Percentiles rank a stretch among this genome's conserved stretches.
Conservation (phyloP, 768 basidiomycete species). For the Auriscalpium orientale region DNA sequence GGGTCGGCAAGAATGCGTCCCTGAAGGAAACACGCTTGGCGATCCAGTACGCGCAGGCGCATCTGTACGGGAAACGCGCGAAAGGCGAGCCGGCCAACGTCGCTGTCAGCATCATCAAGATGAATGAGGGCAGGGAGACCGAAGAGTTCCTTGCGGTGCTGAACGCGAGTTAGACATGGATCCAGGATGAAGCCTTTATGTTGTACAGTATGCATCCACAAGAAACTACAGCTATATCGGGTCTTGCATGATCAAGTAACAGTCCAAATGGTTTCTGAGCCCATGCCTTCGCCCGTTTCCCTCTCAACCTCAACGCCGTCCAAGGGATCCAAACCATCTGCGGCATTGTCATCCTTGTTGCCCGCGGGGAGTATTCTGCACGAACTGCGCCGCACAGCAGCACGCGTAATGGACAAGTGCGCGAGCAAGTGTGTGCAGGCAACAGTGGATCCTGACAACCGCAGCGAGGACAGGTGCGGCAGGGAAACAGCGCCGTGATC, state of each 20-base stretch:
- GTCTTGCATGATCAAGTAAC: not conserved
- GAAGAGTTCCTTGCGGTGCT: slow-evolving; percentile 30
- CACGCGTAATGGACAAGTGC: not conserved
- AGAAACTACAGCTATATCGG: not conserved
- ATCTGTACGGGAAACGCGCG: slow-evolving; percentile 34
- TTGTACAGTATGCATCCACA: not conserved
- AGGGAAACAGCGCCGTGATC: not conserved
- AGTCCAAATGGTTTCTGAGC: not conserved
- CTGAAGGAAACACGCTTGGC: slow-evolving; percentile 42
- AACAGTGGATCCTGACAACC: not conserved
- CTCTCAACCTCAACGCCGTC: too few species aligned
- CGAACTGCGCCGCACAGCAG: not conserved
- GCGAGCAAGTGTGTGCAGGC: not conserved
- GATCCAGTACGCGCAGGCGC: slow-evolving; percentile 48
- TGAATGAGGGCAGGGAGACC: slow-evolving; percentile 48
- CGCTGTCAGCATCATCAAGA: slow-evolving; percentile 39
- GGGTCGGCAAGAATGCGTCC: slow-evolving; percentile 47
- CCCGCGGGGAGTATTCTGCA: too few species aligned
- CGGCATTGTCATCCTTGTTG: too few species aligned
- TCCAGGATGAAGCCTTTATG: not conserved
- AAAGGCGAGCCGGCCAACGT: slow-evolving; percentile 14
- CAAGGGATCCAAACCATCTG: too few species aligned
- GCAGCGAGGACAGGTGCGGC: not conserved
- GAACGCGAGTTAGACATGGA: too few species aligned
- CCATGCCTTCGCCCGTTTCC: too few species aligned